phyloP scores from a whole-genome alignment of 2,329 filamentous ascomycete species.

The Curvularia sp. region DNA sequence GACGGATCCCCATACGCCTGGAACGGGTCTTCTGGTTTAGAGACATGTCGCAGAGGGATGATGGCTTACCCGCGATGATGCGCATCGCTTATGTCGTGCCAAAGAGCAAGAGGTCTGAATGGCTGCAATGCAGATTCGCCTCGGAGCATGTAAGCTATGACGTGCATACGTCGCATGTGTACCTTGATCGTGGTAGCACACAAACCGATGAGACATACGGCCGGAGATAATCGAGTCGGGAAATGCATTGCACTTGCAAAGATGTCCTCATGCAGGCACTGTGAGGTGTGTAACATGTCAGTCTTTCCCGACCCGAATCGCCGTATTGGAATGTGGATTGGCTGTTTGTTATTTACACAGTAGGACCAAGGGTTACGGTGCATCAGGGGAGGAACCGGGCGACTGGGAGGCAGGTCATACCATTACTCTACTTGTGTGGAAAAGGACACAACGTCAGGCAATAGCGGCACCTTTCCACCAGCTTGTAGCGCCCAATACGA shows the following conservation, averaged over 20 bases:
- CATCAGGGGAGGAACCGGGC: constrained; percentile 4
- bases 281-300: neutral
- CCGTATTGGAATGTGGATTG: constrained; percentile 1
- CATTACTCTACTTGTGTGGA: constrained; percentile 5
- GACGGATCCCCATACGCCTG: constrained; percentile 8
- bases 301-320: constrained; percentile 1
- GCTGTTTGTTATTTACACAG: neutral
- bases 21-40: neutral
- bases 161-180: constrained; percentile 1
- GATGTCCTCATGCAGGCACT: constrained; percentile 2
- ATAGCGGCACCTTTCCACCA: constrained; percentile 56
- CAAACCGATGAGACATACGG: neutral
- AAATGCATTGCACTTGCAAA: neutral
- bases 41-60: neutral
- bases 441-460: constrained; percentile 26
- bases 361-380: constrained; percentile 7
- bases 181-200: constrained; percentile 1
- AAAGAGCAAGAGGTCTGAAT: neutral
- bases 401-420: constrained; percentile 3
- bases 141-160: constrained; percentile 9
- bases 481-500: constrained; percentile 70
- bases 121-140: neutral
- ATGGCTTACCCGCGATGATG: neutral
- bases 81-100: neutral
- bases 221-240: neutral